Base-by-base conservation (phyloP, 148 eudicot species). In the Chenopodium berlandieri region DNA sequence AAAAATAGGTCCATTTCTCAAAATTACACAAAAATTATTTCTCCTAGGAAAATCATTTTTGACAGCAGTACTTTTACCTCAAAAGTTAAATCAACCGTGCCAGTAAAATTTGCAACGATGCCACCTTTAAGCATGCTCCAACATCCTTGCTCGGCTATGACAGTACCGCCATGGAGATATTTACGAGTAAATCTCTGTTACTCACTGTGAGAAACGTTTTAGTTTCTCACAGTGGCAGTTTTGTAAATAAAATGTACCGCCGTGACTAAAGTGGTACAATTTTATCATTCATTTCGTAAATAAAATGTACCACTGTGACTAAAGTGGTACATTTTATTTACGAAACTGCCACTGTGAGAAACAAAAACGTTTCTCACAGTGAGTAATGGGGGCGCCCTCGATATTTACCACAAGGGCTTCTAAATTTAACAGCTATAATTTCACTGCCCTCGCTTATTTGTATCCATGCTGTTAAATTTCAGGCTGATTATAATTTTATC, bases 121-220 rank as follows among this genome's bases (percentile, higher is more conserved):
- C 94, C 94, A 4, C 94, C 94, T 85, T 90, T 91, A n/a, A 91
- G 85, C 91, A 91, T 86, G 46, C 88, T 87, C 94, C 94, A 91
- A 30, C 94, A 91, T 25, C 92, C 94, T 58, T 84, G 75, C 64
- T 85, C 78, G 54, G 94, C 91, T 27, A 88, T 76, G 7, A 86
- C 88, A 64, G 84, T 79, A 19, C 92, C 92, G 9, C 85, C 85
- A 47, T 85, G 75, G 34, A 81, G 77, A 72, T 17, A 66, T 46
- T 79, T 67, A 54, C 83, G n/a, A n/a, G n/a, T n/a, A n/a, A n/a
- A n/a, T n/a, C n/a, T n/a, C n/a, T n/a, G n/a, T n/a, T n/a, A n/a
- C n/a, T n/a, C n/a, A n/a, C n/a, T n/a, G n/a, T n/a, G n/a, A n/a
- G n/a, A n/a, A n/a, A n/a, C n/a, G n/a, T n/a, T n/a, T n/a, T n/a